Percentiles rank a stretch among this genome's conserved stretches.
phyloP scores from a whole-genome alignment of 768 basidiomycete genomes.

The Suillus luteus region DNA sequence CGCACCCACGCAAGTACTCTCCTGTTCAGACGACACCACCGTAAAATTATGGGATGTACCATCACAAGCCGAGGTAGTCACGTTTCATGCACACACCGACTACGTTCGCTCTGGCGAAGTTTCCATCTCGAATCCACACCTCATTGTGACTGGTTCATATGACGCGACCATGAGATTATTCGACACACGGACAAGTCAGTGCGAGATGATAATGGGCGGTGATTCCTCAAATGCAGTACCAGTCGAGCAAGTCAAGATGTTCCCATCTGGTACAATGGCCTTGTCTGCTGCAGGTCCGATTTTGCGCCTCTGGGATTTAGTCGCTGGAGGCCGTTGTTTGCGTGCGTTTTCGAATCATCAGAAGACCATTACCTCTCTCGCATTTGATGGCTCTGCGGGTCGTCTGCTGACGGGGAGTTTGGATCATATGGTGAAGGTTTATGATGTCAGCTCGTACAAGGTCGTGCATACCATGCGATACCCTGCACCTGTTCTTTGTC shows the following conservation, averaged over 20 bases:
- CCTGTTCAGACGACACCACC: slow-evolving; percentile 96
- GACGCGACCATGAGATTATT: slow-evolving; percentile 89
- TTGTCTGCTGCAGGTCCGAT: slow-evolving; percentile 91
- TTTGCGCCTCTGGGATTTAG: slow-evolving; percentile 91
- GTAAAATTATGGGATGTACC: slow-evolving; percentile 95
- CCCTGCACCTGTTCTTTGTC: slow-evolving; percentile 85
- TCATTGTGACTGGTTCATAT: slow-evolving; percentile 92
- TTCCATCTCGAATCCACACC: slow-evolving; percentile 76
- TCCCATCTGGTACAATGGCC: slow-evolving; percentile 84
- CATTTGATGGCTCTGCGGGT: slow-evolving; percentile 75
- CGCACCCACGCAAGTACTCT: slow-evolving; percentile 81
- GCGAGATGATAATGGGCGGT: slow-evolving; percentile 79
- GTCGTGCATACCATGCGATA: slow-evolving; percentile 99
- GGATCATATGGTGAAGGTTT: slow-evolving; percentile 99
- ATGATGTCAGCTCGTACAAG: slow-evolving; percentile 90
- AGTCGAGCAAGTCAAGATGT: slow-evolving; percentile 91
- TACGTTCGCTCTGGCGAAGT: slow-evolving; percentile 95
- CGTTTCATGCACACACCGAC: slow-evolving; percentile 87
- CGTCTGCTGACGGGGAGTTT: slow-evolving; percentile 87
- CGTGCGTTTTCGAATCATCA: slow-evolving; percentile 96
- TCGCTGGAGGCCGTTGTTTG: slow-evolving; percentile 86
- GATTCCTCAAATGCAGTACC: slow-evolving; percentile 44
- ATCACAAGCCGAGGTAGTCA: slow-evolving; percentile 75
- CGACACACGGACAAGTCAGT: slow-evolving; percentile 80
- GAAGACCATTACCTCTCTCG: slow-evolving; percentile 90